Conservation (phyloP, 768 basidiomycete genomes). For the Mycena polygramma region DNA sequence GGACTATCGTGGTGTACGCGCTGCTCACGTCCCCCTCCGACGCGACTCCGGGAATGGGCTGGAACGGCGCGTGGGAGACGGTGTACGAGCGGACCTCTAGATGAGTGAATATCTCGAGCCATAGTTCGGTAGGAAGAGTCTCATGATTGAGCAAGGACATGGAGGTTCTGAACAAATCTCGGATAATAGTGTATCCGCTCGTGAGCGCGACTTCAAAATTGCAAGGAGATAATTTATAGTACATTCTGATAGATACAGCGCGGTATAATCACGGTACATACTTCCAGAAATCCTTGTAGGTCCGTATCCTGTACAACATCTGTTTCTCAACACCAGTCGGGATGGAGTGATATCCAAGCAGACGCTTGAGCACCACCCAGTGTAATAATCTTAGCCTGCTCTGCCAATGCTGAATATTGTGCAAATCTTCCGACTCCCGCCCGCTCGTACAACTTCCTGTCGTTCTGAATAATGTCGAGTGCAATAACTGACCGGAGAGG, state of each 20-base stretch:
- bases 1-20: conserved; percentile 51
- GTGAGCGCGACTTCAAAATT: no score
- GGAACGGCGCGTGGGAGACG: conserved; percentile 63
- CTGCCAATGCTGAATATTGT: conserved; percentile 49
- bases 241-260: no score
- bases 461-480: conserved; percentile 19
- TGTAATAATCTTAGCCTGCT: conserved; percentile 44
- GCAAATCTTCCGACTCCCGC: conserved; percentile 50
- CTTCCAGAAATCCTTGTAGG: no score
- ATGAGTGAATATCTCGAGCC: conserved; percentile 62
- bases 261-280: no score
- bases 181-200: no score
- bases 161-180: background rate
- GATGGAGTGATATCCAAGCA: conserved; percentile 42
- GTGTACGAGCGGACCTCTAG: conserved; percentile 40
- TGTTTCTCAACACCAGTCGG: no score
- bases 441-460: conserved; percentile 41
- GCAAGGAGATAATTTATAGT: no score
- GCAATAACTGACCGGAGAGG: conserved; percentile 26
- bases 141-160: conserved; percentile 38
- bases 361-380: conserved; percentile 40
- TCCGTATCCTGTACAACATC: background rate
- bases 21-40: conserved; percentile 50
- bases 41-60: conserved; percentile 43
- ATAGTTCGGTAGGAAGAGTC: conserved; percentile 65